These are phyloP conservation scores for Microglena sp. DNA, from an alignment of 139 green algal genomes.

Conservation along the genomic window DNA sequence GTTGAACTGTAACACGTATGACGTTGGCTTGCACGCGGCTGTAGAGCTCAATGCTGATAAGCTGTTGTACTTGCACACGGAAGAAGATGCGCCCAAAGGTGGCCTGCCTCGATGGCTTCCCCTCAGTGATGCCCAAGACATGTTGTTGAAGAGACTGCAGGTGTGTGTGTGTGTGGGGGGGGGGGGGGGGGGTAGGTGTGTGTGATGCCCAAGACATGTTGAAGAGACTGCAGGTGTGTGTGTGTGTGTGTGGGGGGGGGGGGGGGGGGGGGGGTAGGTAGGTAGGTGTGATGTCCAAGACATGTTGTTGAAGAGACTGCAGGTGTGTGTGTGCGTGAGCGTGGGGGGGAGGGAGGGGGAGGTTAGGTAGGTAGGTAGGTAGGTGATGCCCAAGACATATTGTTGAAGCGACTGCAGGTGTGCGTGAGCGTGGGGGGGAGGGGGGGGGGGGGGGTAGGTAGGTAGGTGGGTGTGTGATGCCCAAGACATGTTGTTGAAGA, in stretches of 20 bases:
- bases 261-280: too few relatives aligned
- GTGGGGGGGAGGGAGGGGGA: too few relatives aligned
- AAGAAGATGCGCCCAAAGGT: conserved; percentile 43
- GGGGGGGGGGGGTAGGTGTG: neutral
- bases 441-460: too few relatives aligned
- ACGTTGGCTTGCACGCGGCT: conserved; percentile 40
- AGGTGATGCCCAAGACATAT: neutral
- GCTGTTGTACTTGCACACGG: conserved; percentile 74
- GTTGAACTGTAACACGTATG: conserved; percentile 92
- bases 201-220: neutral
- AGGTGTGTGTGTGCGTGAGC: conserved; percentile 10
- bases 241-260: too few relatives aligned
- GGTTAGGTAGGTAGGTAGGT: too few relatives aligned
- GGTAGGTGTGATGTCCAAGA: conserved; percentile 53
- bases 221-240: too few relatives aligned
- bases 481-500: conserved; percentile 47
- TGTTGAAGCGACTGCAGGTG: too few relatives aligned
- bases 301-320: conserved; percentile 43
- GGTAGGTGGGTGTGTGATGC: too few relatives aligned
- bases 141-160: conserved; percentile 44
- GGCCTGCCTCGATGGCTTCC: conserved; percentile 69
- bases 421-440: too few relatives aligned
- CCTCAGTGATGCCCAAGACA: conserved; percentile 54
- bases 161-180: conserved; percentile 2
- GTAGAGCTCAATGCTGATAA: conserved; percentile 84